These are phyloP conservation scores for Knoxdaviesia capensis DNA, from an alignment of 2,329 filamentous ascomycete species.

Conservation along the genomic window DNA sequence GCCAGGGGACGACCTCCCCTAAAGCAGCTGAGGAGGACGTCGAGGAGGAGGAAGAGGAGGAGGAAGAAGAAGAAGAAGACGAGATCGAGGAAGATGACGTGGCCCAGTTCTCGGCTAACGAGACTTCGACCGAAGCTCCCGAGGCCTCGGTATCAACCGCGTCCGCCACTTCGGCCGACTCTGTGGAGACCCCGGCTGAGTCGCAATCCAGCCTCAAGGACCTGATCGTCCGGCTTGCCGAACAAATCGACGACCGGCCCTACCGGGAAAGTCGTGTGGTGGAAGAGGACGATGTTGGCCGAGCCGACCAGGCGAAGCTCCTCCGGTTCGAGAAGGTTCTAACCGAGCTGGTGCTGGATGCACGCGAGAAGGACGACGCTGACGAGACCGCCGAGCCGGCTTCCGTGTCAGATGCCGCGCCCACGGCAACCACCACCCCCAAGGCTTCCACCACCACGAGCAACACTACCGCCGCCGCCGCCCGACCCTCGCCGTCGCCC, in stretches of 20 bases:
- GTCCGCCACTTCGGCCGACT: too few species aligned
- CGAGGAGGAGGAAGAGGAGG: constrained; percentile 2
- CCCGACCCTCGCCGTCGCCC: neutral
- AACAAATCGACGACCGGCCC: constrained; percentile 18
- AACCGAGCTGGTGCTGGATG: constrained; percentile 20
- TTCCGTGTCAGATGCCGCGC: neutral
- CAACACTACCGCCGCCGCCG: neutral
- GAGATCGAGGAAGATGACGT: constrained; percentile 2
- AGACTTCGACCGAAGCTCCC: neutral
- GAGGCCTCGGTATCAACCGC: neutral
- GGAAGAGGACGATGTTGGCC: neutral
- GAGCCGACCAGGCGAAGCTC: constrained; percentile 15
- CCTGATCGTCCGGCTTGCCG: constrained; percentile 30
- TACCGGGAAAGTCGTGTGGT: neutral
- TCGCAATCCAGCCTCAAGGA: constrained; percentile 17
- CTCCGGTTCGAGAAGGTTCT: constrained; percentile 30
- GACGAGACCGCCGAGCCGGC: neutral
- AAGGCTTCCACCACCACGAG: neutral
- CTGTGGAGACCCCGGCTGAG: neutral
- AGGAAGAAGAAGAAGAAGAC: constrained; percentile 1
- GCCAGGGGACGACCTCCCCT: too few species aligned
- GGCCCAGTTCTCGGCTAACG: neutral
- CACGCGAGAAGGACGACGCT: too few species aligned
- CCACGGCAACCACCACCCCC: neutral
- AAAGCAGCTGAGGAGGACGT: constrained; percentile 1